Conservation (phyloP, 495 filamentous ascomycete genomes). For the Podospora fimiseda region DNA sequence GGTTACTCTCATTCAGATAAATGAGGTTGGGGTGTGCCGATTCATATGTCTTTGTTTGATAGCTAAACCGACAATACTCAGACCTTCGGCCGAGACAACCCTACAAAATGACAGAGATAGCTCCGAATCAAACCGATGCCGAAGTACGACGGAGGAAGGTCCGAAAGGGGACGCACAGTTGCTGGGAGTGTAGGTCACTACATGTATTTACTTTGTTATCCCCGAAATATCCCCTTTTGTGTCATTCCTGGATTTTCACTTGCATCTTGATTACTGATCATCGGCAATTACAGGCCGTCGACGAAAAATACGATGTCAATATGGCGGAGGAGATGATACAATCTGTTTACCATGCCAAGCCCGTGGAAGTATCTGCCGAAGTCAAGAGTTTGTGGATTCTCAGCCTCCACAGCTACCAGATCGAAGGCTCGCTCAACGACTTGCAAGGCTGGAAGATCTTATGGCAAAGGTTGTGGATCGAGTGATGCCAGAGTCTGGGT, state of each 20-base stretch:
- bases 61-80: too few species aligned
- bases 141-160: conserved; percentile 37
- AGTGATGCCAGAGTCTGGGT: conserved; percentile 22
- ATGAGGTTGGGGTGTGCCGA: not conserved
- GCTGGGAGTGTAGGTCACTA: conserved; percentile 46
- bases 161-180: conserved; percentile 51
- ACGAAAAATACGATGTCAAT: conserved; percentile 43
- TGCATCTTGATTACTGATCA: too few species aligned
- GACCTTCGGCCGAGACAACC: too few species aligned
- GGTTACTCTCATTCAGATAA: too few species aligned
- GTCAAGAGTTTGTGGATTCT: conserved; percentile 45
- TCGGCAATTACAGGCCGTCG: conserved; percentile 35
- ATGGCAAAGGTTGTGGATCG: conserved; percentile 41
- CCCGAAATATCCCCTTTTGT: not conserved
- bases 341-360: conserved; percentile 42
- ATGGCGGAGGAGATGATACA: conserved; percentile 28
- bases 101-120: not conserved
- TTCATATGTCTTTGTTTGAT: too few species aligned
- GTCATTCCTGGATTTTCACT: not conserved
- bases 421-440: conserved; percentile 35
- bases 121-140: conserved; percentile 1
- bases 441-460: conserved; percentile 41
- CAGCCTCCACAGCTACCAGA: conserved; percentile 28
- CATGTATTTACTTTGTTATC: not conserved
- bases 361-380: conserved; percentile 41